A percentile compares a stretch with the other conserved stretches of the same genome.
Conservation (phyloP, 164 flowering plant species). For the Brasenia schreberi region DNA sequence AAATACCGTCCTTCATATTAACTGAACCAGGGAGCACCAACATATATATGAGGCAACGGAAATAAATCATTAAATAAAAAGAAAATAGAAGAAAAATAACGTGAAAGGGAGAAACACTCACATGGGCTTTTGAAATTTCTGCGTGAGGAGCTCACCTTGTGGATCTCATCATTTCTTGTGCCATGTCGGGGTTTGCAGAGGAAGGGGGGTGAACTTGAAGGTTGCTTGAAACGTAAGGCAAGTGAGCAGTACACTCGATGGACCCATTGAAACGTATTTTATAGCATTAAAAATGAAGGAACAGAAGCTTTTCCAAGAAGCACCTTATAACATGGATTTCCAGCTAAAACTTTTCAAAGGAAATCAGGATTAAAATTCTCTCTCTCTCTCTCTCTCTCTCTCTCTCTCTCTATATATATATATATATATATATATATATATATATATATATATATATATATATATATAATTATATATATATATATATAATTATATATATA, state of each 20-base stretch:
- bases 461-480: no score
- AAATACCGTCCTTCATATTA: no score
- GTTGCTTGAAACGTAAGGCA: constrained; percentile 92
- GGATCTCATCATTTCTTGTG: constrained; percentile 28
- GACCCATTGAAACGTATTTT: constrained; percentile 33
- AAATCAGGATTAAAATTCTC: not conserved
- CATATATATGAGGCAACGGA: no score
- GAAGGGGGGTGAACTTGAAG: constrained; percentile 26
- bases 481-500: no score
- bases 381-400: no score
- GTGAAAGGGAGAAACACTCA: constrained; percentile 38
- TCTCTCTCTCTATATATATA: no score
- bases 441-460: no score
- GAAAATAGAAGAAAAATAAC: constrained; percentile 4
- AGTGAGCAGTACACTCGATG: constrained; percentile 67
- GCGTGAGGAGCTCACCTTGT: not conserved
- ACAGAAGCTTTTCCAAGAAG: not conserved
- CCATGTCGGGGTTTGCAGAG: constrained; percentile 34
- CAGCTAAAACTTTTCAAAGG: constrained; percentile 9
- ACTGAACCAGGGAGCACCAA: no score
- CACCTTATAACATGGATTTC: constrained; percentile 1
- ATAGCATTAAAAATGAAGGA: not conserved
- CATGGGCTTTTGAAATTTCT: constrained; percentile 41
- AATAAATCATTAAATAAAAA: not conserved
- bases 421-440: no score